Evolutionary conservation across 371 early-diverging fungal genomes (phyloP).

Genomic region (Actinomortierella ambigua): DNA sequence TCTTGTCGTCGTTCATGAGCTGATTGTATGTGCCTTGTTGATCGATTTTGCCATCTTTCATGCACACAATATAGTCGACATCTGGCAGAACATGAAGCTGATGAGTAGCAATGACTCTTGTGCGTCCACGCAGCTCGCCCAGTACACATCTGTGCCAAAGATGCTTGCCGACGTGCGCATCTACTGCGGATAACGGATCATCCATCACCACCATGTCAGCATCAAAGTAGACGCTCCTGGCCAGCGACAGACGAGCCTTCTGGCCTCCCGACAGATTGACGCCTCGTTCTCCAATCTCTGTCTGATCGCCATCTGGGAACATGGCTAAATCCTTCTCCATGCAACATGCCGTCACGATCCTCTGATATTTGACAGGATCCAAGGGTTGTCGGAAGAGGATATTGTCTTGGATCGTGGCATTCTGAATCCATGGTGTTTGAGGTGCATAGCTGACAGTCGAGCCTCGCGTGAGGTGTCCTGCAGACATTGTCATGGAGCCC

Average conservation of each 20-base stretch:
- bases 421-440: conserved; percentile 79
- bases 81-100: conserved; percentile 49
- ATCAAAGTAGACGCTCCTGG: conserved; percentile 52
- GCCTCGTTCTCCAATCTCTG: conserved; percentile 81
- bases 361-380: conserved; percentile 62
- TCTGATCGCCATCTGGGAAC: conserved; percentile 81
- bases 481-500: conserved; percentile 65
- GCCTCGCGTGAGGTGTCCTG: conserved; percentile 5
- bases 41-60: conserved; percentile 62
- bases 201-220: conserved; percentile 71
- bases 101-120: conserved; percentile 55
- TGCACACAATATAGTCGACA: conserved; percentile 59
- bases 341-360: conserved; percentile 69
- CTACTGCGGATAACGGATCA: conserved; percentile 84
- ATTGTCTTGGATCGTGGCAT: conserved; percentile 76
- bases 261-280: conserved; percentile 43
- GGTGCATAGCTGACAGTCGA: conserved; percentile 56
- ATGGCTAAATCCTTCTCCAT: conserved; percentile 76
- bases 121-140: conserved; percentile 38
- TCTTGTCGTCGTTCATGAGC: conserved; percentile 40
- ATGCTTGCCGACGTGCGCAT: conserved; percentile 61
- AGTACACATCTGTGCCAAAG: conserved; percentile 53
- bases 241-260: conserved; percentile 53
- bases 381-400: conserved; percentile 75
- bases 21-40: conserved; percentile 58